Conservation (phyloP, 2,329 filamentous ascomycete genomes). For the Clarireedia monteithiana region DNA sequence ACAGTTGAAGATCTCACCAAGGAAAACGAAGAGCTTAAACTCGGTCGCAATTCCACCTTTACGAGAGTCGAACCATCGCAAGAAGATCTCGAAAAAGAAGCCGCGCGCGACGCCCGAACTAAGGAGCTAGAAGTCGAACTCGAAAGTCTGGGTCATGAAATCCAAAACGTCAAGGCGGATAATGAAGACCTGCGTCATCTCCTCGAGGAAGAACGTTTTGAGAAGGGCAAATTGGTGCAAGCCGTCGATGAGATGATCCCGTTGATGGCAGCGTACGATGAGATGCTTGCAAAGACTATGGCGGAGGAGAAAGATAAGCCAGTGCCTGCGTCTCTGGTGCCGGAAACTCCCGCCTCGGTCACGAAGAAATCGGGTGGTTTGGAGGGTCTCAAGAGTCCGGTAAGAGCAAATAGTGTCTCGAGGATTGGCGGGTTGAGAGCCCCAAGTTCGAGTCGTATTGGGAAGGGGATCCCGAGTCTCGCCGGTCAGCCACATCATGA, state of each 20-base stretch:
- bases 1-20: slow-evolving; percentile 60
- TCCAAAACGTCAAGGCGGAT: slow-evolving; percentile 61
- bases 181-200: slow-evolving; percentile 57
- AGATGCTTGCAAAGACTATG: slow-evolving; percentile 26
- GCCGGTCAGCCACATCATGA: slow-evolving; percentile 13
- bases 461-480: background rate
- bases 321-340: slow-evolving; percentile 18
- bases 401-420: slow-evolving; percentile 44
- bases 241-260: slow-evolving; percentile 83
- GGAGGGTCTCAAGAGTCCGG: slow-evolving; percentile 6
- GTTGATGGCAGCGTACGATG: slow-evolving; percentile 40
- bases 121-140: slow-evolving; percentile 70
- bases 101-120: slow-evolving; percentile 66
- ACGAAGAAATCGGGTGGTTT: slow-evolving; percentile 10
- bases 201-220: slow-evolving; percentile 67
- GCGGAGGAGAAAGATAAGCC: slow-evolving; percentile 4
- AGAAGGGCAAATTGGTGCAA: slow-evolving; percentile 76
- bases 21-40: slow-evolving; percentile 67
- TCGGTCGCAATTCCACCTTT: slow-evolving; percentile 53
- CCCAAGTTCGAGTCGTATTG: slow-evolving; percentile 36
- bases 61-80: slow-evolving; percentile 42
- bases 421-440: slow-evolving; percentile 53
- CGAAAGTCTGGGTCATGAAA: slow-evolving; percentile 63
- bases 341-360: slow-evolving; percentile 11
- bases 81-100: slow-evolving; percentile 56